Base-by-base conservation (phyloP, 306 rosid species). In the Prinsepia uniflora region DNA sequence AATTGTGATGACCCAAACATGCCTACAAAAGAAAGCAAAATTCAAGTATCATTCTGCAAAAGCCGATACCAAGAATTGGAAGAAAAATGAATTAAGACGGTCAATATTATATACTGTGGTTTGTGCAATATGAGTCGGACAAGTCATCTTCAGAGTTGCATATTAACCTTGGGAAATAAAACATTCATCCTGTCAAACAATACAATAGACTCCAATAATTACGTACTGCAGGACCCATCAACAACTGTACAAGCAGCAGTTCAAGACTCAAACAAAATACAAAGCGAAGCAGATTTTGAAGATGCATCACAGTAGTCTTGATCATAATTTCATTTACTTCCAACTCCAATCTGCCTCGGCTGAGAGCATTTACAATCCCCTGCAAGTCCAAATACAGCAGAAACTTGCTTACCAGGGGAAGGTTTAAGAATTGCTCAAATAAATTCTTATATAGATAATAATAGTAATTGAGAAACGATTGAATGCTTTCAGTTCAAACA, bases 211-310 rank as follows among this genome's bases (percentile, higher is more conserved):
- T 30, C 36, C 36, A 30, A 30, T 30, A 30, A 59, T 34, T 59
- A 22, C 13, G 64, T 42, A 59, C 6, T 1, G 64, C 39, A 22
- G 11, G 39, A 56, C 14, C 19, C 40, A 61, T 40, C 50, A 68
- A 68, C 72, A 52, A 7, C 54, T 70, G 73, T 70, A 70, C 73
- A 70, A 19, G 53, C 20, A 70, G 47, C 36, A 30, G 36, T 30
- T 3, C 36, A 30, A 30, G 36, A 30, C 2, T 70, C 11, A 0
- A 55, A 60, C 64, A 10, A 20, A 42, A 13, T 8, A 18, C 8
- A 10, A 30, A 19, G 44, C 12, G 6, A 17, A 55, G 52, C 46
- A 69, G 65, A 54, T 8, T 68, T 7, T 13, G n/a, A 3, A 64
- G 41, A 58, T 42, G 13, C 15, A 41, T 46, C 49, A 60, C n/a